phyloP scores from a whole-genome alignment of 768 basidiomycete genomes.

The Pulveroboletus sp. region DNA sequence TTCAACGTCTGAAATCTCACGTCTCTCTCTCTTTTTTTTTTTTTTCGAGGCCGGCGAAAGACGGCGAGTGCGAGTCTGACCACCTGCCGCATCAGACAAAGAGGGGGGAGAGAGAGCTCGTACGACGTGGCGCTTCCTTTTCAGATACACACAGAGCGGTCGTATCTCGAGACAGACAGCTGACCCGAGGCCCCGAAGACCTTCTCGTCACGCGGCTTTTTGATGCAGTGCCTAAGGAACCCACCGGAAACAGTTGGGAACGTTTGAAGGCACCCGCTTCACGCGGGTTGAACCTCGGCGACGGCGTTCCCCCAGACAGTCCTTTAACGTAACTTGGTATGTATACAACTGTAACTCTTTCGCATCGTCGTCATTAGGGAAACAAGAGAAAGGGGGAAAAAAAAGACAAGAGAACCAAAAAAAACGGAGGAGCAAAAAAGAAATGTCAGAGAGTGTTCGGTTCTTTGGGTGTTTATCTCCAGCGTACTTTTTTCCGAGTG shows the following conservation, averaged over 20 bases:
- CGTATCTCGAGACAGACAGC: too few relatives aligned
- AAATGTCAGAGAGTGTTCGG: slow-evolving; percentile 20
- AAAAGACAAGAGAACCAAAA: slow-evolving; percentile 18
- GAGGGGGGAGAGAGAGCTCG: too few relatives aligned
- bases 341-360: too few relatives aligned
- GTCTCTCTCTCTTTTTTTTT: too few relatives aligned
- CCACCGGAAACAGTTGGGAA: background rate
- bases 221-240: too few relatives aligned
- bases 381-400: background rate
- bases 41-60: too few relatives aligned
- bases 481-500: slow-evolving; percentile 27
- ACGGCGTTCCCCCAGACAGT: slow-evolving; percentile 19
- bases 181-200: background rate
- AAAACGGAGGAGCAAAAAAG: background rate
- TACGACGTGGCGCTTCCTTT: too few relatives aligned
- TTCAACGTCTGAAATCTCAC: too few relatives aligned
- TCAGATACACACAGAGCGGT: too few relatives aligned
- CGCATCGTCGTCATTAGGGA: slow-evolving; percentile 26
- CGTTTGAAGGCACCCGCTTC: slow-evolving; percentile 13
- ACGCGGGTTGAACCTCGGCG: background rate
- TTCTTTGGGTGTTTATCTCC: slow-evolving; percentile 28
- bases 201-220: slow-evolving; percentile 6
- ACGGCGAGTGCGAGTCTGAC: too few relatives aligned
- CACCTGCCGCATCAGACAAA: too few relatives aligned
- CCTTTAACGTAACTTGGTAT: slow-evolving; percentile 4